Percentiles rank a stretch among this genome's conserved stretches.
Evolutionary conservation across 2,329 filamentous ascomycete species (phyloP).

Genomic region (Penicillium fuscoglaucum): DNA sequence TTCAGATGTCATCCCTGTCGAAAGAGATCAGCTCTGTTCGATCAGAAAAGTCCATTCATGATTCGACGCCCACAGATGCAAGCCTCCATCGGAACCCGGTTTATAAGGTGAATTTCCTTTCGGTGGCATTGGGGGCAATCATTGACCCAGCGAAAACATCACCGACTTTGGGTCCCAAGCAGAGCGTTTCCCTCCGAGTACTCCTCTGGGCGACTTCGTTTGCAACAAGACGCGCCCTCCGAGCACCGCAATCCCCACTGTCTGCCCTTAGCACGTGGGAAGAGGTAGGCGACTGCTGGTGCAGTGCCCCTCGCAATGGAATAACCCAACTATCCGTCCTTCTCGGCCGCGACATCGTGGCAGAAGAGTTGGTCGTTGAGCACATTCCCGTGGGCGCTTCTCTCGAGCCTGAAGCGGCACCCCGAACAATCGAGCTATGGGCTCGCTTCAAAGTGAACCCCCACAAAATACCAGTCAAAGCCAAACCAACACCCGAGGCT

Average conservation of each 20-base stretch:
- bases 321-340: conserved; percentile 45
- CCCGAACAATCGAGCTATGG: conserved; percentile 70
- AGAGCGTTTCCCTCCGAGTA: conserved; percentile 22
- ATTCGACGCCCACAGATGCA: conserved; percentile 23
- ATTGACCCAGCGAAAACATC: conserved; percentile 64
- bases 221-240: conserved; percentile 6
- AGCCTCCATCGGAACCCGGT: conserved; percentile 17
- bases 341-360: conserved; percentile 55
- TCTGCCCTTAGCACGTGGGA: conserved; percentile 69
- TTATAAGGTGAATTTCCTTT: conserved; percentile 71
- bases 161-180: conserved; percentile 46
- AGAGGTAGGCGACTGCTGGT: conserved; percentile 87
- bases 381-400: conserved; percentile 66
- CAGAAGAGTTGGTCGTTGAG: conserved; percentile 70
- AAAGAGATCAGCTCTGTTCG: conserved; percentile 29
- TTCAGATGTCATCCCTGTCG: conserved; percentile 35
- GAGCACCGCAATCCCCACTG: conserved; percentile 43
- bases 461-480: conserved; percentile 1
- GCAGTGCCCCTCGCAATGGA: conserved; percentile 55
- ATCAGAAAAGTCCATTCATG: conserved; percentile 23
- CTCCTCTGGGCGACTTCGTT: conserved; percentile 7
- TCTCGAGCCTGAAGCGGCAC: conserved; percentile 61
- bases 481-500: conserved; percentile 2
- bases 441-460: conserved; percentile 55
- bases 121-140: conserved; percentile 62